These are phyloP conservation scores for Cladosporium austrohemisphaericum DNA, from an alignment of 2,329 filamentous ascomycete species.

Conservation along the genomic window DNA sequence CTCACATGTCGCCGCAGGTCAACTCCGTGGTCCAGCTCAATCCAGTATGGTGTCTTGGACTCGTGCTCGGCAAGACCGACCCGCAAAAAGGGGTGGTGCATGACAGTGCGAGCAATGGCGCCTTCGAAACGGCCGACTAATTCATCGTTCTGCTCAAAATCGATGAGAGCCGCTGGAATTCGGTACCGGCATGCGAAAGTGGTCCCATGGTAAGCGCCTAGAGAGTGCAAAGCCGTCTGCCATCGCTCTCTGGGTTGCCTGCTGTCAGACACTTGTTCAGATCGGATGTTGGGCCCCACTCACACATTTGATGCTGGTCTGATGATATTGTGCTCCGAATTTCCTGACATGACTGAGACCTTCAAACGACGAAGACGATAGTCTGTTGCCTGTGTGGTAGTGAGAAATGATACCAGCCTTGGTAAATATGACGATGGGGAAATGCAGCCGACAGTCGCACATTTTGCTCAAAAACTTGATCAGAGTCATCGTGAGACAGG, in stretches of 20 bases:
- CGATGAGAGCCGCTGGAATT: not conserved
- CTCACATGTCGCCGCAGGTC: not conserved
- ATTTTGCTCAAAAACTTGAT: too few relatives aligned
- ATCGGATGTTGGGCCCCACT: too few relatives aligned
- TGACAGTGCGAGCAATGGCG: conserved; percentile 39
- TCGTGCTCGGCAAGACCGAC: not conserved
- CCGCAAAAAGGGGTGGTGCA: conserved; percentile 33
- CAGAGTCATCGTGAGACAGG: too few relatives aligned
- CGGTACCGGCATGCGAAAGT: not conserved
- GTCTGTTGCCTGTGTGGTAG: too few relatives aligned
- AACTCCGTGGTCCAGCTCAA: not conserved
- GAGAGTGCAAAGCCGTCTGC: not conserved
- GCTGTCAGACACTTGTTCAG: too few relatives aligned
- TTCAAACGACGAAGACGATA: too few relatives aligned
- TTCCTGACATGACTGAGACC: too few relatives aligned
- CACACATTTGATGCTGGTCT: too few relatives aligned
- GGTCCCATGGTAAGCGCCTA: not conserved
- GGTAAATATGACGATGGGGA: too few relatives aligned
- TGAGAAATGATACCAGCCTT: too few relatives aligned
- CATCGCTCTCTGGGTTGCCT: not conserved
- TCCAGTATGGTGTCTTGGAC: not conserved
- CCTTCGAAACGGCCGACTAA: conserved; percentile 61
- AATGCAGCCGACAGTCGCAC: too few relatives aligned
- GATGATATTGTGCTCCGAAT: too few relatives aligned
- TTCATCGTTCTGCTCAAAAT: conserved; percentile 38